A percentile compares a stretch with the other conserved stretches of the same genome.
Conservation (phyloP, 2,329 filamentous ascomycete species). For the Aspergillus clavatus region DNA sequence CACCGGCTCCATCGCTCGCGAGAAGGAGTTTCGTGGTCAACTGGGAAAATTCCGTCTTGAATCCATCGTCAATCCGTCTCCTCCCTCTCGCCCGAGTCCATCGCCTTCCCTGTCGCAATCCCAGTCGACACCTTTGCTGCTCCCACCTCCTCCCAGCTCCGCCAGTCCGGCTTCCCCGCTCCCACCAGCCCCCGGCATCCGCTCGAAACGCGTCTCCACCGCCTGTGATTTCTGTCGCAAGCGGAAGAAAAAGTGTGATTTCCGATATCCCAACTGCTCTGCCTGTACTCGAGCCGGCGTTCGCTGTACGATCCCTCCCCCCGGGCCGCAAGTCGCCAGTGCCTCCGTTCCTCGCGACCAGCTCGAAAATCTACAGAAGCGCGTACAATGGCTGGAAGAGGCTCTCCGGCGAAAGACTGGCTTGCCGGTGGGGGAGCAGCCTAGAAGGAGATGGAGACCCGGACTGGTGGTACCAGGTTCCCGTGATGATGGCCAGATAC, state of each 20-base stretch:
- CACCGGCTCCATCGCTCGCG: constrained; percentile 19
- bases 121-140: not conserved
- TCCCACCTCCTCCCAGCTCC: constrained; percentile 1
- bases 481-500: constrained; percentile 30
- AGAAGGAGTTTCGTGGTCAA: constrained; percentile 31
- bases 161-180: constrained; percentile 7
- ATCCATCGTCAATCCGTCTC: constrained; percentile 10
- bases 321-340: constrained; percentile 34
- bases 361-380: constrained; percentile 37
- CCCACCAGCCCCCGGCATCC: constrained; percentile 11
- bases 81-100: not conserved
- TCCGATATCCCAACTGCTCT: constrained; percentile 39
- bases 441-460: constrained; percentile 31
- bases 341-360: constrained; percentile 37
- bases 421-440: constrained; percentile 28
- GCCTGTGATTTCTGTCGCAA: constrained; percentile 40
- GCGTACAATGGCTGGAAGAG: constrained; percentile 37
- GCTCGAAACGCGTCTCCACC: constrained; percentile 36
- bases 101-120: constrained; percentile 12
- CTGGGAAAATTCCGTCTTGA: constrained; percentile 32
- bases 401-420: constrained; percentile 34
- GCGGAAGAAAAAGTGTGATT: constrained; percentile 40
- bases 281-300: constrained; percentile 38
- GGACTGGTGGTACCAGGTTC: constrained; percentile 39
- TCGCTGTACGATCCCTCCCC: constrained; percentile 37